Conservation (phyloP, 2,329 filamentous ascomycete genomes). For the Alternaria sp. region DNA sequence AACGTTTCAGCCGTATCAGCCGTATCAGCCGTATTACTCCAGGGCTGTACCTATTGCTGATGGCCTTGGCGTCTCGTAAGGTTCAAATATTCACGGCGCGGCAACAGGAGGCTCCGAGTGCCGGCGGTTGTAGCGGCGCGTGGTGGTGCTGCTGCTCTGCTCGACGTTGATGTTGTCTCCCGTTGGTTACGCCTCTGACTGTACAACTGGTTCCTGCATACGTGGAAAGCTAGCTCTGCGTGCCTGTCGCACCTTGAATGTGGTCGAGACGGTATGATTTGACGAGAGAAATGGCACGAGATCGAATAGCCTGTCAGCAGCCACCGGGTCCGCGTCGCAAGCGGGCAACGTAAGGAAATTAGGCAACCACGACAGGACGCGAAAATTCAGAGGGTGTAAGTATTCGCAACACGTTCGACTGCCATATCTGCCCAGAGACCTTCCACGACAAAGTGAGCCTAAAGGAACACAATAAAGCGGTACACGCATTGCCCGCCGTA, state of each 20-base stretch:
- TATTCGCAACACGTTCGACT: background rate
- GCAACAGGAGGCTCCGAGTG: constrained; percentile 44
- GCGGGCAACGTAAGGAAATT: background rate
- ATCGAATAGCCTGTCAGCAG: background rate
- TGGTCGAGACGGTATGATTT: background rate
- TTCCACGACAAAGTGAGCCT: background rate
- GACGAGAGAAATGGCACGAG: background rate
- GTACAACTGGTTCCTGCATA: background rate
- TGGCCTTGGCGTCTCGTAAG: background rate
- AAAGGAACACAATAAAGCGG: background rate
- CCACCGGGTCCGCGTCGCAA: background rate
- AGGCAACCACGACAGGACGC: background rate
- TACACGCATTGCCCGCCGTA: background rate
- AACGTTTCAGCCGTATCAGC: background rate
- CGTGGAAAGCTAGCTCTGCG: background rate
- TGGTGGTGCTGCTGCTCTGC: constrained; percentile 17
- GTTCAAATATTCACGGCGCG: background rate
- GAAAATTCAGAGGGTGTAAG: background rate
- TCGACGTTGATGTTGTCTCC: constrained; percentile 23
- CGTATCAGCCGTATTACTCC: background rate
- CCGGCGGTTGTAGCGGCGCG: constrained; percentile 36
- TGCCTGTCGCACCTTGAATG: background rate
- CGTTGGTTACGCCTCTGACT: background rate
- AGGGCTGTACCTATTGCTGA: background rate
- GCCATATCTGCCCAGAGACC: background rate